Percentiles rank a stretch among this genome's conserved stretches.
Conservation (phyloP, 2,329 filamentous ascomycete genomes). For the Beauveria scarabaeidicola region DNA sequence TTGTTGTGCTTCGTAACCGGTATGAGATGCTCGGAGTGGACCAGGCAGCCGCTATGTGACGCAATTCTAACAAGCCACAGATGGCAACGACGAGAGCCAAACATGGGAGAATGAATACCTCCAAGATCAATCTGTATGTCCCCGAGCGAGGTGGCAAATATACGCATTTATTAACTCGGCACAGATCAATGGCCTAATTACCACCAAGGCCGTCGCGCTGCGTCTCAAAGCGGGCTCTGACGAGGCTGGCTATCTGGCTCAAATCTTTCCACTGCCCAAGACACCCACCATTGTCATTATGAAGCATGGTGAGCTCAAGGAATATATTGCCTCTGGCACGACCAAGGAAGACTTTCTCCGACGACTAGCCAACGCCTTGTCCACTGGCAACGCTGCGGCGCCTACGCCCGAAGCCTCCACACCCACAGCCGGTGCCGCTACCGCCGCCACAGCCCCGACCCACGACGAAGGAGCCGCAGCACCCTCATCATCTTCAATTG, state of each 20-base stretch:
- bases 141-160: neutral
- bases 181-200: slow-evolving; percentile 49
- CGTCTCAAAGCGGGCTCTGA: slow-evolving; percentile 63
- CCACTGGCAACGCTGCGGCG: neutral
- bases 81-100: slow-evolving; percentile 59
- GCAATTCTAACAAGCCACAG: slow-evolving; percentile 31
- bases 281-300: slow-evolving; percentile 77
- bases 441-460: slow-evolving; percentile 4
- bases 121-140: slow-evolving; percentile 43
- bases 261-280: slow-evolving; percentile 72
- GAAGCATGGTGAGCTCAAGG: slow-evolving; percentile 66
- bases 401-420: slow-evolving; percentile 13
- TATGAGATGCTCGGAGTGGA: slow-evolving; percentile 27
- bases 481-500: slow-evolving; percentile 15
- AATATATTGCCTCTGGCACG: slow-evolving; percentile 62
- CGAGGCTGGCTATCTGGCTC: slow-evolving; percentile 73
- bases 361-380: slow-evolving; percentile 27
- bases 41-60: slow-evolving; percentile 12
- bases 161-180: slow-evolving; percentile 10
- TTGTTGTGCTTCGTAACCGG: slow-evolving; percentile 81
- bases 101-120: slow-evolving; percentile 67
- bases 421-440: slow-evolving; percentile 10
- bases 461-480: slow-evolving; percentile 11
- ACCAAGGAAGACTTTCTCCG: slow-evolving; percentile 58
- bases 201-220: slow-evolving; percentile 58